Evolutionary conservation across 2,329 filamentous ascomycete genomes (phyloP), one percentile per base, ranked within the genome.

Genomic region (Exophiala mesophila): DNA sequence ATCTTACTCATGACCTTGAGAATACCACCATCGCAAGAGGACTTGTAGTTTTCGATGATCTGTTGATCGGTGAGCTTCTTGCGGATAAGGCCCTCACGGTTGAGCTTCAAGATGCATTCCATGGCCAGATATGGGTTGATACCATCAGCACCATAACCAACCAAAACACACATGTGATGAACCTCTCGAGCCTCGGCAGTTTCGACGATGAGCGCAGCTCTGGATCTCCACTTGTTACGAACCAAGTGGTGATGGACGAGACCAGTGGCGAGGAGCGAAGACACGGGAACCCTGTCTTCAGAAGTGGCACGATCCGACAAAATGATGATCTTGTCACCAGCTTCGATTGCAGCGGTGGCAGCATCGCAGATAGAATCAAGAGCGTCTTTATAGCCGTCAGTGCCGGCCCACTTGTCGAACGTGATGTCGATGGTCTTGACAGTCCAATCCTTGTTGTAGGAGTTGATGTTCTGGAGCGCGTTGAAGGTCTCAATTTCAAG

Each of bases 1-100:
- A 97, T 97, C 75, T 97, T 97, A 65, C 85, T 92, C 90, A 97
- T 97, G 63, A 97, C 90, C 69, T 97, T 97, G 52, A 97, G 74
- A 52, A 97, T 95, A 70, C 90, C 90, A 60, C 90, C 90, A 56
- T 96, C 89, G 58, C 86, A 90, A 50, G 90, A 96, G 66, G 94
- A 86, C 71, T 94, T 94, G 76, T 96, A 97, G 72, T 97, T 97
- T 58, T 83, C 81, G 55, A 96, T 89, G 43, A 96, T 80, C 57
- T 82, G 77, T 48, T 94, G 83, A 45, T 92, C 79, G 15, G 76
- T 77, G 31, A 95, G 72, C 65, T 92, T 85, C 76, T 94, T 95
- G 65, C 88, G 84, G 65, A 96, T 94, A 50, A 96, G 72, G 38
- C 85, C 85, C 68, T 97, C 89, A 36, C 87, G 84, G 71, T 94